A percentile compares a stretch with the other conserved stretches of the same genome.
Evolutionary conservation across 1,284 basidiomycete genomes (phyloP).

Genomic region (Malassezia furfur): DNA sequence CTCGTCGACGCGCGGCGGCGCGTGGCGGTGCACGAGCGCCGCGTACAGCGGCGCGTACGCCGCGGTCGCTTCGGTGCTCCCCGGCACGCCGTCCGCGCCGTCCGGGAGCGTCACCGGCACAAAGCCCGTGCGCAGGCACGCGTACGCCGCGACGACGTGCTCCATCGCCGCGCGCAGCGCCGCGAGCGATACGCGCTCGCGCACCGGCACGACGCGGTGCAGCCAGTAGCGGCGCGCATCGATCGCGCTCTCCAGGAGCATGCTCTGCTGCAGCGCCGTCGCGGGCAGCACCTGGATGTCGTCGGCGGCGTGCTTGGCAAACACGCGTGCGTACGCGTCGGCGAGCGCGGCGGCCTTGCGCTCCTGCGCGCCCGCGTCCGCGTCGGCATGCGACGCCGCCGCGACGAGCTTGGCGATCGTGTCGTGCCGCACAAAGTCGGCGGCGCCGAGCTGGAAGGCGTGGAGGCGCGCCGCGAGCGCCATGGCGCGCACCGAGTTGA

Average conservation of each 20-base stretch:
- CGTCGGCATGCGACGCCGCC: slow-evolving; percentile 15
- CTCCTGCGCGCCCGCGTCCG: slow-evolving; percentile 1
- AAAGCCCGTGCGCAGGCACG: slow-evolving; percentile 36
- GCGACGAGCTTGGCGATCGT: slow-evolving; percentile 25
- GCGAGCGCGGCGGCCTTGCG: background rate
- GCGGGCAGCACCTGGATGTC: slow-evolving; percentile 19
- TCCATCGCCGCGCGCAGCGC: slow-evolving; percentile 19
- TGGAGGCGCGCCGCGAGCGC: slow-evolving; percentile 31
- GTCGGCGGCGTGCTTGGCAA: slow-evolving; percentile 16
- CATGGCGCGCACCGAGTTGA: slow-evolving; percentile 46
- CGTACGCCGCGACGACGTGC: slow-evolving; percentile 18
- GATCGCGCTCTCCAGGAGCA: slow-evolving; percentile 39
- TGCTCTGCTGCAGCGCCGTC: slow-evolving; percentile 37
- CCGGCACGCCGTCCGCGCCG: background rate
- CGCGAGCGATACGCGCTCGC: background rate
- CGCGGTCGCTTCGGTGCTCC: background rate
- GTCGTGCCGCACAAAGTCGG: slow-evolving; percentile 40
- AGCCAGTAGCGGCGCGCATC: slow-evolving; percentile 35
- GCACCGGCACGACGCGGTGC: slow-evolving; percentile 20
- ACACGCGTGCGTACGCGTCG: background rate
- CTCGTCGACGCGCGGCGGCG: background rate
- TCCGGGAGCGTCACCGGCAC: slow-evolving; percentile 14
- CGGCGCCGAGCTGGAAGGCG: slow-evolving; percentile 33
- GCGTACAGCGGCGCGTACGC: slow-evolving; percentile 11
- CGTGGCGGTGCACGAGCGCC: background rate